Evolutionary conservation across 805 yeast species (phyloP).

Genomic region (Barnettozyma sp.): DNA sequence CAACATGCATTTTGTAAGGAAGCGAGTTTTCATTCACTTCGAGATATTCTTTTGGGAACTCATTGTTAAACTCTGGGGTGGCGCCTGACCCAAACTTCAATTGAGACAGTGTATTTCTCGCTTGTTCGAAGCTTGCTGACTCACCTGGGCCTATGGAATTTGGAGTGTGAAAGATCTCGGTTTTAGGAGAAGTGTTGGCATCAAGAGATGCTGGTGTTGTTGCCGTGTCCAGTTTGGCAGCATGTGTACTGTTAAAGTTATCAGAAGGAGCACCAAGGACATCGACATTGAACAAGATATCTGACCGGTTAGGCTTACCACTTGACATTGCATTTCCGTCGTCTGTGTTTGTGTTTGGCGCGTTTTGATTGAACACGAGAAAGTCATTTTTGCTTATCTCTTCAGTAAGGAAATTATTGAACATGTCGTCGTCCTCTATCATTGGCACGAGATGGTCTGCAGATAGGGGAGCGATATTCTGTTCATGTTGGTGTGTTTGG

Average conservation of each 20-base stretch:
- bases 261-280: too few species aligned
- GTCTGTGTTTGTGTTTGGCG: constrained; percentile 6
- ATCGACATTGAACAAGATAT: too few species aligned
- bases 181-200: constrained; percentile 6
- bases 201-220: constrained; percentile 17
- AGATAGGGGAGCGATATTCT: not conserved
- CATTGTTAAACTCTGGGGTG: constrained; percentile 19
- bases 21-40: constrained; percentile 23
- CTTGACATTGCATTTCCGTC: not conserved
- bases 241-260: too few species aligned
- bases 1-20: constrained; percentile 44
- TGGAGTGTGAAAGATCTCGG: constrained; percentile 18
- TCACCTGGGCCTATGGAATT: constrained; percentile 12
- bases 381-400: constrained; percentile 22
- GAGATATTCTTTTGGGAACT: constrained; percentile 25
- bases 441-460: not conserved
- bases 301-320: not conserved
- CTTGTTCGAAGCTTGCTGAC: constrained; percentile 17
- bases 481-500: too few species aligned
- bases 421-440: constrained; percentile 21
- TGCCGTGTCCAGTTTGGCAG: constrained; percentile 8
- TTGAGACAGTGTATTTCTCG: constrained; percentile 20
- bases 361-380: constrained; percentile 11
- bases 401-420: constrained; percentile 21
- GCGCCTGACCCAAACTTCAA: constrained; percentile 23